Conservation (phyloP, 192 early-diverging fungal genomes). For the Podila minutissima region DNA sequence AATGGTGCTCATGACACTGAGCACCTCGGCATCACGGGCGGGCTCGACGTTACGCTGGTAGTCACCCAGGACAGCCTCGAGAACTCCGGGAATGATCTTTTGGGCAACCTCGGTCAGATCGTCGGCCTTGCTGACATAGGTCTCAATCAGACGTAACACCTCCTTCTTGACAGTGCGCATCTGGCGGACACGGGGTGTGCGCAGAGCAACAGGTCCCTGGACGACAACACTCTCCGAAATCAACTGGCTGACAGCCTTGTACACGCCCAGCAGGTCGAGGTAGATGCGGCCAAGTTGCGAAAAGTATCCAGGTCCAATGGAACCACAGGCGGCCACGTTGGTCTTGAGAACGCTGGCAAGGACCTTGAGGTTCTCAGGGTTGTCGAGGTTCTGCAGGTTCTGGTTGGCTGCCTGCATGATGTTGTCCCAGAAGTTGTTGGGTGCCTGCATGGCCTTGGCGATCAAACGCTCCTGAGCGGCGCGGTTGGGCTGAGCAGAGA, state of each 20-base stretch:
- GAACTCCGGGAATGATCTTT: conserved; percentile 90
- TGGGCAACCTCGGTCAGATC: conserved; percentile 82
- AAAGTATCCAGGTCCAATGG: conserved; percentile 89
- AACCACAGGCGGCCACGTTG: conserved; percentile 91
- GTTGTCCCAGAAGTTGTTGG: conserved; percentile 88
- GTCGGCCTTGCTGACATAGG: conserved; percentile 89
- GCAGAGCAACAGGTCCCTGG: conserved; percentile 89
- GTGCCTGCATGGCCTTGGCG: conserved; percentile 85
- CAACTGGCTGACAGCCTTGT: conserved; percentile 86
- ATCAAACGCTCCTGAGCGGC: conserved; percentile 85
- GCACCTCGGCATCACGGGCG: conserved; percentile 95
- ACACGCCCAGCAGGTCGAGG: conserved; percentile 90
- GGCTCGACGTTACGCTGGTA: conserved; percentile 89
- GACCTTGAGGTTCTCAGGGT: conserved; percentile 87
- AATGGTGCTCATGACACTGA: conserved; percentile 92
- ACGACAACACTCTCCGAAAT: conserved; percentile 83
- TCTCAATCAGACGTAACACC: conserved; percentile 91
- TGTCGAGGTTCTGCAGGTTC: conserved; percentile 75
- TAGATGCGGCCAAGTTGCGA: conserved; percentile 92
- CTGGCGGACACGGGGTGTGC: conserved; percentile 89
- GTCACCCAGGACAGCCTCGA: conserved; percentile 90
- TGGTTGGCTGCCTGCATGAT: conserved; percentile 77
- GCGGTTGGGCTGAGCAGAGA: conserved; percentile 90
- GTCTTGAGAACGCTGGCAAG: conserved; percentile 95
- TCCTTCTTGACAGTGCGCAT: conserved; percentile 98